These are phyloP conservation scores for Elongisporangium senticosum DNA, from an alignment of 352 stramenopile genomes.

Conservation along the genomic window DNA sequence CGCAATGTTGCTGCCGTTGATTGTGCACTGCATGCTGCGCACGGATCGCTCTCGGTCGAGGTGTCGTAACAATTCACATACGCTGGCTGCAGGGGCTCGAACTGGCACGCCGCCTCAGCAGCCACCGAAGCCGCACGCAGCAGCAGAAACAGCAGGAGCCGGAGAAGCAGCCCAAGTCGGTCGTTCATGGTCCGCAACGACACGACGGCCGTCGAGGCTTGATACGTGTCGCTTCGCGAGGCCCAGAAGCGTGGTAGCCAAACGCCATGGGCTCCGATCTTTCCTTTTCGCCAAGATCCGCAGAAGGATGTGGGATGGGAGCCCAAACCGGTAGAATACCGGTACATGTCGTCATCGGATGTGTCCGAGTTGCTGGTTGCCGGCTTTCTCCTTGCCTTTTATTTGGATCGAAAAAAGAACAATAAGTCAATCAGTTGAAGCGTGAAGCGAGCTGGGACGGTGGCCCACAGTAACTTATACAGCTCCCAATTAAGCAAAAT, in stretches of 20 bases:
- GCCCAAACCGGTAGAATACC: not conserved
- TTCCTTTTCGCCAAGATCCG: not conserved
- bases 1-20: not conserved
- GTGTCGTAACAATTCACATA: conserved; percentile 2
- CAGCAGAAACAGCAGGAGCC: conserved; percentile 1
- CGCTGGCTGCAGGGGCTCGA: not conserved
- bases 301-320: not conserved
- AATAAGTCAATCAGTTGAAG: not conserved
- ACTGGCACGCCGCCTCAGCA: not conserved
- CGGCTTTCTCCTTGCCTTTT: not conserved
- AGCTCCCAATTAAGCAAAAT: not conserved
- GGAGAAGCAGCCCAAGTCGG: not conserved
- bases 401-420: not conserved
- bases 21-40: not conserved
- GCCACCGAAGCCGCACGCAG: not conserved
- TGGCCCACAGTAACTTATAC: not conserved
- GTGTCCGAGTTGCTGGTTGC: not conserved
- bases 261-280: not conserved
- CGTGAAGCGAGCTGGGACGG: not conserved
- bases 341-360: not conserved
- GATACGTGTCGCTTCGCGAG: not conserved
- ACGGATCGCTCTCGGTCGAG: not conserved
- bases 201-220: not conserved
- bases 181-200: not conserved
- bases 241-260: not conserved